These are phyloP conservation scores for Ceratocystis destructans DNA, from an alignment of 2,329 filamentous ascomycete species.

Conservation along the genomic window DNA sequence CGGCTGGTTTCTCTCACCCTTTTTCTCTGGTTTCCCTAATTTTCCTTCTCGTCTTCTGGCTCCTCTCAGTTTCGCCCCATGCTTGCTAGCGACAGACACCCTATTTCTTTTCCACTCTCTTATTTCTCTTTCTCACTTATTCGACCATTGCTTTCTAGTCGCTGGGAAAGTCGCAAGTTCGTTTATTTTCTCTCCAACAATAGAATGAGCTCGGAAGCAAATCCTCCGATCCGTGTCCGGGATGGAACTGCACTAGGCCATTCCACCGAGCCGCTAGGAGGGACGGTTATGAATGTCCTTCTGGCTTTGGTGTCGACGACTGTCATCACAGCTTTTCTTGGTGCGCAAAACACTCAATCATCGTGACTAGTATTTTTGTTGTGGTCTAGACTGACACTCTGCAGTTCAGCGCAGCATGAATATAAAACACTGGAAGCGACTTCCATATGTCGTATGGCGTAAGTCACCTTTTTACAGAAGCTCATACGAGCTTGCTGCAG, in stretches of 20 bases:
- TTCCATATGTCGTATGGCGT: conserved; percentile 34
- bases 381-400: neutral
- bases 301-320: conserved; percentile 27
- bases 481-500: too few species aligned
- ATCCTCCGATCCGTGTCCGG: neutral
- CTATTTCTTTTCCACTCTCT: neutral
- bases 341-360: conserved; percentile 22
- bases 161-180: neutral
- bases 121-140: neutral
- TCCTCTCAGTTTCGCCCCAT: neutral
- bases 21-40: neutral
- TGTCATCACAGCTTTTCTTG: conserved; percentile 28
- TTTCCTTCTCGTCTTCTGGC: neutral
- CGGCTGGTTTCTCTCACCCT: neutral
- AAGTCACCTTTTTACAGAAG: conserved; percentile 20
- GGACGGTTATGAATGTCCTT: conserved; percentile 28
- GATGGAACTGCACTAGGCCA: conserved; percentile 6
- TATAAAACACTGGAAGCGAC: conserved; percentile 19
- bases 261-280: conserved; percentile 24
- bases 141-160: neutral
- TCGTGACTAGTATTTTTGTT: neutral
- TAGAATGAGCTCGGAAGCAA: neutral
- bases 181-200: neutral
- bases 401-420: conserved; percentile 17
- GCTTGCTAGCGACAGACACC: too few species aligned